phyloP scores from a whole-genome alignment of 208 protist species.

The Blechomonas ayalai region DNA sequence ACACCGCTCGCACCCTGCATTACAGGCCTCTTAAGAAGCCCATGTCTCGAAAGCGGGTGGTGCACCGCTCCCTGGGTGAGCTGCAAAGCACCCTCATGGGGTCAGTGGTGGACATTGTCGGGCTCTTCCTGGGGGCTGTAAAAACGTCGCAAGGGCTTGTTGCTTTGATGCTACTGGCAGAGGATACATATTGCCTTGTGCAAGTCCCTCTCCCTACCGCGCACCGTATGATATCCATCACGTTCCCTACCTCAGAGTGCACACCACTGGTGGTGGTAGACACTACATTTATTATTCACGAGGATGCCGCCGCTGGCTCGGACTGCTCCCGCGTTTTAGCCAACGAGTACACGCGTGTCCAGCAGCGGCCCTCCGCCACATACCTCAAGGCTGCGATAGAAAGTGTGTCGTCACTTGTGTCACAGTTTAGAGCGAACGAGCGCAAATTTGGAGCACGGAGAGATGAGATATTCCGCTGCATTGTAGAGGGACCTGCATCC shows the following conservation, averaged over 20 bases:
- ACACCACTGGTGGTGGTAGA: conserved; percentile 41
- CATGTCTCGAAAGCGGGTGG: conserved; percentile 1
- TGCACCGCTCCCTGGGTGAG: no score
- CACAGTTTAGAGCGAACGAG: conserved; percentile 3
- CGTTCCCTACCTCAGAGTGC: conserved; percentile 16
- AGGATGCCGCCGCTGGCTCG: conserved; percentile 36
- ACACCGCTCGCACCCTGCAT: conserved; percentile 36
- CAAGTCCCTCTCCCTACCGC: conserved; percentile 43
- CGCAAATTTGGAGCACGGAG: background rate
- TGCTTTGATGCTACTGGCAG: conserved; percentile 26
- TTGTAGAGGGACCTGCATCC: no score
- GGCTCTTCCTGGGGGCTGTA: conserved; percentile 31
- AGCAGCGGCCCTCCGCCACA: conserved; percentile 12
- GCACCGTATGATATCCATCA: conserved; percentile 22
- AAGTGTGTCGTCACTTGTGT: no score
- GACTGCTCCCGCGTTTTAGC: conserved; percentile 63
- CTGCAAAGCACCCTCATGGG: no score
- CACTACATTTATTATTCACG: conserved; percentile 42
- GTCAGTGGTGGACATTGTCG: conserved; percentile 32
- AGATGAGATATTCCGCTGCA: conserved; percentile 3
- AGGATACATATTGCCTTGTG: conserved; percentile 40
- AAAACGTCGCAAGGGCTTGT: conserved; percentile 22
- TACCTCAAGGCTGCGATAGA: conserved; percentile 6
- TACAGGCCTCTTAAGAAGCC: conserved; percentile 11
- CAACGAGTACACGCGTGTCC: conserved; percentile 60